Percentiles rank a stretch among this genome's conserved stretches.
Evolutionary conservation across 768 basidiomycete genomes (phyloP).

Genomic region (Phaffia australis): DNA sequence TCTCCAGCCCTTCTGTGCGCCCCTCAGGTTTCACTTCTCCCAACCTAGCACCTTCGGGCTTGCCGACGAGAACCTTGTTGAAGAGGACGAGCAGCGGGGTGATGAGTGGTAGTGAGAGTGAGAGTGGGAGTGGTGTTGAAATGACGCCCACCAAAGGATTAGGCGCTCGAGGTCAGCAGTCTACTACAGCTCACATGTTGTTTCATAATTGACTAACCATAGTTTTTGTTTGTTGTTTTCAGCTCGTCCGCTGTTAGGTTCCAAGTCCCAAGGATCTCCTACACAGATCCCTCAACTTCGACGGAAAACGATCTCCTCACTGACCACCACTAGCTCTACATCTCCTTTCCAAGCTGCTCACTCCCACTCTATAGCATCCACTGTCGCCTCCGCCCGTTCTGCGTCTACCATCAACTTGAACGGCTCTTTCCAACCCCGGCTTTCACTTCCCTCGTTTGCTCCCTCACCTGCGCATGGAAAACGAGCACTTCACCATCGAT

Average conservation of each 20-base stretch:
- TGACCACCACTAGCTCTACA: not conserved
- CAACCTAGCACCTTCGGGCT: not conserved
- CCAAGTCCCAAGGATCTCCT: not conserved
- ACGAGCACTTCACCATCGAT: constrained; percentile 27
- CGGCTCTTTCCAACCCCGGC: constrained; percentile 26
- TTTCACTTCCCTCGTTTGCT: constrained; percentile 27
- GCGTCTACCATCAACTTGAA: too few species aligned
- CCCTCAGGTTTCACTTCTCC: not conserved
- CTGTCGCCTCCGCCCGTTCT: constrained; percentile 28
- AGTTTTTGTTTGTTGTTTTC: not conserved
- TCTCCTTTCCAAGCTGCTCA: constrained; percentile 28
- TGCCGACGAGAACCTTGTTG: constrained; percentile 7
- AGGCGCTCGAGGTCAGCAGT: constrained; percentile 3
- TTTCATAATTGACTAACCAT: not conserved
- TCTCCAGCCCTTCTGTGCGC: not conserved
- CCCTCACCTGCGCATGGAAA: constrained; percentile 14
- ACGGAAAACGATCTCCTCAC: constrained; percentile 1
- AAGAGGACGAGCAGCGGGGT: constrained; percentile 24
- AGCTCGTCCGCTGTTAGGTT: constrained; percentile 1
- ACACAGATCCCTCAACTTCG: constrained; percentile 1
- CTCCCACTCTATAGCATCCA: constrained; percentile 16
- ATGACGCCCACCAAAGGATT: constrained; percentile 21
- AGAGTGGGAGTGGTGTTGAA: constrained; percentile 23
- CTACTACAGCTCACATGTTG: not conserved
- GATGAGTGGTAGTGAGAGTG: constrained; percentile 15